Conservation (phyloP, 441 rosid species). For the Corymbia calophylla region DNA sequence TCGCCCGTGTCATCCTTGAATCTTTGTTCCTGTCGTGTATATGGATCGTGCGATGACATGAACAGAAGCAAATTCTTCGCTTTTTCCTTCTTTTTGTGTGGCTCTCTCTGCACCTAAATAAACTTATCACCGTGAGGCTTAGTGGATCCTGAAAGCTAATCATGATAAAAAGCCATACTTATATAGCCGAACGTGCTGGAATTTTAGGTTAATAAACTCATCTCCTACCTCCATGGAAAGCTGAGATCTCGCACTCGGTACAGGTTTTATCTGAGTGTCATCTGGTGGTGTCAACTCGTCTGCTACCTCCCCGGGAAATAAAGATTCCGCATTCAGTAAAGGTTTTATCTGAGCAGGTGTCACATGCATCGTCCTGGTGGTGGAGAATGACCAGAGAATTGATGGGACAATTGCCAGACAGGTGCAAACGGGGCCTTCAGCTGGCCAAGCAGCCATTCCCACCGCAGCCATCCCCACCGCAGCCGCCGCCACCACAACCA, state of each 20-base stretch:
- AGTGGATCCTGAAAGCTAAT: not conserved
- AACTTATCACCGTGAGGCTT: not conserved
- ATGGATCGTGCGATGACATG: not conserved
- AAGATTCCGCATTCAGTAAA: not conserved
- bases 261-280: not conserved
- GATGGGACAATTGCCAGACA: not conserved
- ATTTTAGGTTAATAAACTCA: not conserved
- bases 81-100: not conserved
- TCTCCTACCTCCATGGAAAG: not conserved
- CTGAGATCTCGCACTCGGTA: not conserved
- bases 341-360: not conserved
- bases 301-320: not conserved
- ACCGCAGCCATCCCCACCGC: not conserved
- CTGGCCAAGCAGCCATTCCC: not conserved
- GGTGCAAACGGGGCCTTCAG: not conserved
- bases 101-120: not conserved
- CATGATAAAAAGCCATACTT: not conserved
- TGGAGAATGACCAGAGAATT: not conserved
- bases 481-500: not conserved
- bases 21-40: not conserved
- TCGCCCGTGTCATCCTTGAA: not conserved
- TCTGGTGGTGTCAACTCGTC: not conserved
- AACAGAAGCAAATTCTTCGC: not conserved
- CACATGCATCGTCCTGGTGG: not conserved
- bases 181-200: not conserved